These are phyloP conservation scores for Auricularia heimuer DNA, from an alignment of 768 basidiomycete genomes.

Conservation along the genomic window DNA sequence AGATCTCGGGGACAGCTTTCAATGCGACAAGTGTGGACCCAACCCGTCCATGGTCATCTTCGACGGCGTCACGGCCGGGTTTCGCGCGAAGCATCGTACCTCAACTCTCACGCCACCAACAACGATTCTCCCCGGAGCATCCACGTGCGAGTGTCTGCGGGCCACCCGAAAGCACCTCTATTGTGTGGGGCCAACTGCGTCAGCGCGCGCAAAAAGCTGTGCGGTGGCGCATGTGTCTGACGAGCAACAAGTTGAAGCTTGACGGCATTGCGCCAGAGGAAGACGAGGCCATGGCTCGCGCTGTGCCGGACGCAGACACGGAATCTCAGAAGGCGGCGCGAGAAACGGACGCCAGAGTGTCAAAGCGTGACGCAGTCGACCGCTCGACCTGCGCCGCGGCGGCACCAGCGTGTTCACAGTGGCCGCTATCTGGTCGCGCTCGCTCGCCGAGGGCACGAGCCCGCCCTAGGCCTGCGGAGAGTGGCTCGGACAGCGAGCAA, in stretches of 20 bases:
- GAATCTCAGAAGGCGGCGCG: background rate
- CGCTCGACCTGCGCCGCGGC: background rate
- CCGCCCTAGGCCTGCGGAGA: too few relatives aligned
- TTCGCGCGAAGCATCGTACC: background rate
- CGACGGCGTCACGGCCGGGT: background rate
- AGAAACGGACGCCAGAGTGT: background rate
- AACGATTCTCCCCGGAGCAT: background rate
- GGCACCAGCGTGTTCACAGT: too few relatives aligned
- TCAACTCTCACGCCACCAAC: background rate
- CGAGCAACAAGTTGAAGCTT: background rate
- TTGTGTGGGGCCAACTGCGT: background rate
- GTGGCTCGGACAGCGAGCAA: too few relatives aligned
- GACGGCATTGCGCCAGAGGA: background rate
- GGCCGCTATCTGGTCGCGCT: too few relatives aligned
- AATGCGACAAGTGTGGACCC: conserved; percentile 10
- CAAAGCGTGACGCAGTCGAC: background rate
- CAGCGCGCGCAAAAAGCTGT: background rate
- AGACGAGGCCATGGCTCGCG: background rate
- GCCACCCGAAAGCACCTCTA: background rate
- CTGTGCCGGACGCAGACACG: background rate
- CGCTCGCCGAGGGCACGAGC: too few relatives aligned
- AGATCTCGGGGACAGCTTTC: conserved; percentile 7
- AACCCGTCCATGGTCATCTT: conserved; percentile 4
- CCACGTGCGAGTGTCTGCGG: background rate
- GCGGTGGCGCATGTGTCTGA: background rate